Evolutionary conservation across 1,139 yeast species (phyloP), one percentile per base, ranked within the genome.

Genomic region (Kodamaea derodonti): DNA sequence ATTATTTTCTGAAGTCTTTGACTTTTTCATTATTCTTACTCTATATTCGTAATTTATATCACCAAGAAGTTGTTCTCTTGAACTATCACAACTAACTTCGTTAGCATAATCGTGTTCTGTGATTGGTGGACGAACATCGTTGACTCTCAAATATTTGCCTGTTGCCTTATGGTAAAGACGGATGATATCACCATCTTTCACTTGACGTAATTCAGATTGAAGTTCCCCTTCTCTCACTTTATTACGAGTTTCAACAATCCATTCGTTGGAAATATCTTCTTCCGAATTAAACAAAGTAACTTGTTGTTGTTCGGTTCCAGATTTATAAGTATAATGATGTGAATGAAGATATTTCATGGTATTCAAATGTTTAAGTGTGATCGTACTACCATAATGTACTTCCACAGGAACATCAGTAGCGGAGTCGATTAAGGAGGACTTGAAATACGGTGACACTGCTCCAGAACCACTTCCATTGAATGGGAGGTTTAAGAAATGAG

Each of bases 71-170:
- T 51, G 49, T 1, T 68, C 64, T 4, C 64, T 46, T 41, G 75
- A 73, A 6, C 85, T 86, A 30, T 77, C 62, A 43, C 84, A 75
- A 22, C 84, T 72, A 0, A 85, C 90, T 55, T 84, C 92, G 42
- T 65, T 72, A 46, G 86, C 79, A 51, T 85, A 84, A 27, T 86
- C 95, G 49, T 82, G 85, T 46, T 84, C 94, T 2, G 88, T 75
- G 18, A 84, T 69, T 4, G 95, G 95, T 0, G 95, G 92, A 39
- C 81, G 70, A 3, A 68, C 60, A 28, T 77, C 73, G 39, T 65
- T 73, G 4, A 81, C 80, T 35, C 77, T 75, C 24, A 87, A 60
- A 31, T 77, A 73, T 36, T 72, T 71, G 4, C 80, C 76, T 0
- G 95, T 80, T 3, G 48, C 45, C 35, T 69, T 69, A 49, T 87